Base-by-base conservation (phyloP, 2,329 filamentous ascomycete genomes). In the Epichloe coenophiala region DNA sequence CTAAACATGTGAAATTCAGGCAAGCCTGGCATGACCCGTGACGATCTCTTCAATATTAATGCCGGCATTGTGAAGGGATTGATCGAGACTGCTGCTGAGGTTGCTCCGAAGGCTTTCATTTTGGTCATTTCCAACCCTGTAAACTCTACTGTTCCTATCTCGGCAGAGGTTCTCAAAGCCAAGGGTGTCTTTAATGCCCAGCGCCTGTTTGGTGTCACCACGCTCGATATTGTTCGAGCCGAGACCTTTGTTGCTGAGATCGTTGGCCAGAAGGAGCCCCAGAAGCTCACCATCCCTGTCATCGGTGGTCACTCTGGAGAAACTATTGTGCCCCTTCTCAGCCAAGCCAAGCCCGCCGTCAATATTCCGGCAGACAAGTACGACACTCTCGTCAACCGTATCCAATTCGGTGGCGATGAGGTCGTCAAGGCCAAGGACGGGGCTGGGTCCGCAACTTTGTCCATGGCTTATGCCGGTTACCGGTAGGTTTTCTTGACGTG, bases 11-110 rank as follows among this genome's bases (percentile, higher is more conserved):
- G 42, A 33, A 49, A 6, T 12, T 53, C 57, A 96, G 91, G 91
- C 74, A 97, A 97, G 80, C 93, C 93, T 62, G 93, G 93, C 64
- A 98, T 98, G 93, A 96, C 87, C 71, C 89, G 93, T 75, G 93
- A 98, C 64, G 93, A 97, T 68, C 87, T 98, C 53, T 98, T 98
- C 86, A 96, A 96, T 76, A 95, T 96, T 78, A 98, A 98, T 70
- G 93, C 93, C 54, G 88, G 90, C 63, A 98, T 98, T 65, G 93
- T 98, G 66, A 88, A 93, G 74, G 89, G 88, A 61, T 79, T 98
- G 59, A 84, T 94, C 61, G 86, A 95, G 76, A 83, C 86, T 49
- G 81, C 88, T 62, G 89, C 91, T 61, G 83, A 96, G 67, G 81
- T 85, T 65, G 84, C 83, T 67, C 93, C 93, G 67, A 94, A 96